A percentile compares a stretch with the other conserved stretches of the same genome.
phyloP scores from a whole-genome alignment of 2,329 filamentous ascomycete species.

The Cladophialophora yegresii region DNA sequence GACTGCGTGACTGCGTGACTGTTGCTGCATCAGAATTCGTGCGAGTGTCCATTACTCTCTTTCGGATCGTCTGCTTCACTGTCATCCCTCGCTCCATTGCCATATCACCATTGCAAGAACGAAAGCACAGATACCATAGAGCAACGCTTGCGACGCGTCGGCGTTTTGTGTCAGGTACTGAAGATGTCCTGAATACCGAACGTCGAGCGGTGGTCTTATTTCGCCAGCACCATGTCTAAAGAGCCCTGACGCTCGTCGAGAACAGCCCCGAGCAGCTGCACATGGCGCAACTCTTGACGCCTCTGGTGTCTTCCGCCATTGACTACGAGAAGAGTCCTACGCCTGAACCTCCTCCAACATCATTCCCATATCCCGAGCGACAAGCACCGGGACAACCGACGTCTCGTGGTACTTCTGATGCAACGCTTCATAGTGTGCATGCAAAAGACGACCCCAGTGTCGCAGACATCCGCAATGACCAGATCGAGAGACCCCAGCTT shows the following conservation, averaged over 20 bases:
- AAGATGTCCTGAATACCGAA: background rate
- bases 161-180: background rate
- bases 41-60: background rate
- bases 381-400: background rate
- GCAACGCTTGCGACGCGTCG: background rate
- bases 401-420: slow-evolving; percentile 10
- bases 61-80: background rate
- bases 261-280: background rate
- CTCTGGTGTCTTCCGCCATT: slow-evolving; percentile 18
- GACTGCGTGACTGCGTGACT: background rate
- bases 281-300: slow-evolving; percentile 28
- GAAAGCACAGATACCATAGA: background rate
- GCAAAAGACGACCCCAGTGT: background rate
- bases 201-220: background rate
- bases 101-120: background rate
- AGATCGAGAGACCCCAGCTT: slow-evolving; percentile 14
- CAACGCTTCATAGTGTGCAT: slow-evolving; percentile 19
- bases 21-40: background rate
- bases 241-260: background rate
- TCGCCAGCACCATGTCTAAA: background rate
- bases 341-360: slow-evolving; percentile 20
- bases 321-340: slow-evolving; percentile 18
- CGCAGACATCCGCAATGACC: background rate
- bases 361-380: slow-evolving; percentile 19
- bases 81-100: no score